Percentiles rank a stretch among this genome's conserved stretches.
These are phyloP conservation scores for Pyricularia grisea DNA, from an alignment of 2,329 filamentous ascomycete genomes.

Conservation along the genomic window DNA sequence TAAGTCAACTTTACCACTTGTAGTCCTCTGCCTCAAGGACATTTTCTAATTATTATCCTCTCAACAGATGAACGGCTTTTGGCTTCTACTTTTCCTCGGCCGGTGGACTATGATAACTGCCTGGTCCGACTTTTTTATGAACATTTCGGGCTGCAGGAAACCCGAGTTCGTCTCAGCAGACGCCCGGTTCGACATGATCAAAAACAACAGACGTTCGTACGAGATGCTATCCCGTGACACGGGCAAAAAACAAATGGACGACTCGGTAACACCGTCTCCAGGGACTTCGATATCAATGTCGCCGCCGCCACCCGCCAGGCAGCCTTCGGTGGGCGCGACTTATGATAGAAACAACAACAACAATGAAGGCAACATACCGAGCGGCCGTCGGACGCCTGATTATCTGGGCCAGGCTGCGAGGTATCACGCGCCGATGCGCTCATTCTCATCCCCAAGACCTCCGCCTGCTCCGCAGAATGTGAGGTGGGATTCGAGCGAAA, in stretches of 20 bases:
- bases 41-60: not conserved
- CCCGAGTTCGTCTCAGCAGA: slow-evolving; percentile 87
- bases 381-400: slow-evolving; percentile 40
- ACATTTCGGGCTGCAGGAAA: slow-evolving; percentile 40
- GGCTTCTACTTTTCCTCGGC: slow-evolving; percentile 72
- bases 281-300: slow-evolving; percentile 18
- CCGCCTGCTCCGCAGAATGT: slow-evolving; percentile 23
- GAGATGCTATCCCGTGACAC: slow-evolving; percentile 65
- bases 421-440: slow-evolving; percentile 44
- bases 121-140: slow-evolving; percentile 61
- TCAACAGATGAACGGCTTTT: slow-evolving; percentile 67
- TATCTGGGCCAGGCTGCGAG: slow-evolving; percentile 45
- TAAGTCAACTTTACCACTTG: slow-evolving; percentile 32
- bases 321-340: slow-evolving; percentile 14
- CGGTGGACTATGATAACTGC: slow-evolving; percentile 77
- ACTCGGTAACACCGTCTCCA: slow-evolving; percentile 40
- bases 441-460: slow-evolving; percentile 46
- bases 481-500: slow-evolving; percentile 33
- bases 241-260: slow-evolving; percentile 31
- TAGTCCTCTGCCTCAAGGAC: not conserved
- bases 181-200: slow-evolving; percentile 49
- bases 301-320: slow-evolving; percentile 9
- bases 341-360: not conserved
- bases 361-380: not conserved
- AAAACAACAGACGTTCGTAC: slow-evolving; percentile 60